Evolutionary conservation across 1,139 yeast species (phyloP), one percentile per base, ranked within the genome.

Genomic region (Hansenula anomala): DNA sequence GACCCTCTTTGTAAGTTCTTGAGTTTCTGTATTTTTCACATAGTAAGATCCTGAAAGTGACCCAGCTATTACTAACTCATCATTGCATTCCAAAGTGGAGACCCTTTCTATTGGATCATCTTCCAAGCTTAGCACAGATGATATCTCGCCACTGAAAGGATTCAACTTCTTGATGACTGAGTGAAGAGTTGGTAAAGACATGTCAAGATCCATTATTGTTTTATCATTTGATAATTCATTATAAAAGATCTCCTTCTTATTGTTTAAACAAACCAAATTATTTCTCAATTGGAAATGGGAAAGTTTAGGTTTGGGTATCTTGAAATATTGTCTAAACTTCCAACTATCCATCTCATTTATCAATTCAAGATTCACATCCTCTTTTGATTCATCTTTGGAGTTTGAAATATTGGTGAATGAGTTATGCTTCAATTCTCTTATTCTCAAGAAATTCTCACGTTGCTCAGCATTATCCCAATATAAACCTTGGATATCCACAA

Each of bases 231-330:
- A 33, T 58, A 39, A 12, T 22, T 46, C 47, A 16, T 30, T 38
- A 27, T 26, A 45, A 16, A 34, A 36, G 3, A 43, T 29, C 16
- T 40, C 39, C 4, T 26, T 38, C 7, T 23, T 32, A 0, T 27
- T 16, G 17, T 38, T 39, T 13, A 36, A 12, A 6, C 42, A 36
- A 4, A 78, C 70, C 39, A 76, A 59, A 23, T 37, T 39, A 45
- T 75, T 73, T 16, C 84, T 59, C 27, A 78, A 60, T 54, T 78
- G 84, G 56, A 76, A 75, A 58, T 78, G 84, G 22, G 75, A 70
- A 14, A 76, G 63, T 46, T 67, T 71, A 14, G 79, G 72, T 40
- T 67, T 68, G 15, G 78, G 64, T 38, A 56, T 56, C 36, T 71
- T 61, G 56, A 61, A 72, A 47, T 71, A 75, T 36, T 61, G 60